Conservation (phyloP, 2,329 filamentous ascomycete species). For the Fusarium haematococcum region DNA sequence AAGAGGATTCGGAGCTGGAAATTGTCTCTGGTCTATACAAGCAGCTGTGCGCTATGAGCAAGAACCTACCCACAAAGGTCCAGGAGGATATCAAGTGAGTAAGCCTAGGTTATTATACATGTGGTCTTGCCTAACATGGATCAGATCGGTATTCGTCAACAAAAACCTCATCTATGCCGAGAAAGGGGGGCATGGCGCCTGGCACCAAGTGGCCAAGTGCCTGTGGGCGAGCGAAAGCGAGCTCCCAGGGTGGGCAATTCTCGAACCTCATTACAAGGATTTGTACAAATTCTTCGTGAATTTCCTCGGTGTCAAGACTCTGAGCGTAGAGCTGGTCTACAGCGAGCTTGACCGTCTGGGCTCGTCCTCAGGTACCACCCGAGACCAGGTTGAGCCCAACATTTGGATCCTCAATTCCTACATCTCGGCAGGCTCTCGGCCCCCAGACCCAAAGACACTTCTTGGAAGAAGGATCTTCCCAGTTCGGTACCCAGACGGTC, state of each 20-base stretch:
- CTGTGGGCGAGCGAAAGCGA: slow-evolving; percentile 3
- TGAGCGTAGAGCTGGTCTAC: not conserved
- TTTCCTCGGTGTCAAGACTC: slow-evolving; percentile 2
- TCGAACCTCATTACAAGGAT: not conserved
- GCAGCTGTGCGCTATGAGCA: not conserved
- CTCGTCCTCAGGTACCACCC: not conserved
- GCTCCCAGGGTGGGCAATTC: not conserved
- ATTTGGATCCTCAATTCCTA: not conserved
- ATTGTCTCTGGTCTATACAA: not conserved
- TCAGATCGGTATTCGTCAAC: not conserved
- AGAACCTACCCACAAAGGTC: not conserved
- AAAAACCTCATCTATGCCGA: not conserved
- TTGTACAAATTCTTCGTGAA: slow-evolving; percentile 6
- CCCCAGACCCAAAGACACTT: not conserved
- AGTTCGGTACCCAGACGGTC: not conserved
- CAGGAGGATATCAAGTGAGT: not conserved
- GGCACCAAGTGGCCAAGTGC: not conserved
- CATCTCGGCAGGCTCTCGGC: not conserved
- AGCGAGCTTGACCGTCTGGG: not conserved
- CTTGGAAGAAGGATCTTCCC: not conserved
- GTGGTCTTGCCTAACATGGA: not conserved
- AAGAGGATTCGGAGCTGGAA: not conserved
- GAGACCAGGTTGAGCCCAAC: not conserved
- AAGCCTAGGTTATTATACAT: not conserved
- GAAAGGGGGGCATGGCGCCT: not conserved